Base-by-base conservation (phyloP, 2,329 filamentous ascomycete genomes). In the Torrubiella hemipterigena region DNA sequence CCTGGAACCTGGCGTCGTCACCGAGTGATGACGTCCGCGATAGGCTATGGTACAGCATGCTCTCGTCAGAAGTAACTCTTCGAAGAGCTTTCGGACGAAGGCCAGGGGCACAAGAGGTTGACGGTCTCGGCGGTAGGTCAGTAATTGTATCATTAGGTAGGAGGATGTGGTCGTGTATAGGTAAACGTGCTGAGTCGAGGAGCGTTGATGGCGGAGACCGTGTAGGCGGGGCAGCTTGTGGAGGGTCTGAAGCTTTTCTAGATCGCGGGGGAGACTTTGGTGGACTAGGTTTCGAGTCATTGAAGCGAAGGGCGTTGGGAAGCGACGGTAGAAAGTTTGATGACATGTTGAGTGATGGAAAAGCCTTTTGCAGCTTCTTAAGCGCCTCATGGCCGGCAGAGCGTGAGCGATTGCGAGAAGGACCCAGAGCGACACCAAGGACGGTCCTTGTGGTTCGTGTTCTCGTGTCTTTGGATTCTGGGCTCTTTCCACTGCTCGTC, bases 11-110 rank as follows among this genome's bases (percentile, higher is more conserved):
- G 23, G 74, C 73, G 44, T 89, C 83, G 48, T 95, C 84, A 3
- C 87, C 87, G 1, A 93, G 66, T 0, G 85, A 93, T 0, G 86
- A 91, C 1, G 81, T 77, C 17, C 77, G 68, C 1, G 87, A 93
- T 3, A 86, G 61, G 5, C 73, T 77, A 42, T 83, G 75, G 43
- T 81, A 80, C 12, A 91, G 65, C 37, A 93, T 56, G 5, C 83
- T 91, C 36, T 86, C 79, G 49, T 93, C 81, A 14, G 55, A 59
- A 7, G 54, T 58, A 9, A 51, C 53, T 34, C 46, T 50, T 20
- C 45, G 53, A 21, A 51, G 45, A 27, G 43, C 34, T n/a, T 33
- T 43, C 22, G 47, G 49, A 8, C 50, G 45, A 7, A 34, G 30
- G 17, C 13, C 27, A 26, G 5, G 29, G 25, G n/a, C 24, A 25